Evolutionary conservation across 768 basidiomycete genomes (phyloP).

Genomic region (Tricholoma saponaceum): DNA sequence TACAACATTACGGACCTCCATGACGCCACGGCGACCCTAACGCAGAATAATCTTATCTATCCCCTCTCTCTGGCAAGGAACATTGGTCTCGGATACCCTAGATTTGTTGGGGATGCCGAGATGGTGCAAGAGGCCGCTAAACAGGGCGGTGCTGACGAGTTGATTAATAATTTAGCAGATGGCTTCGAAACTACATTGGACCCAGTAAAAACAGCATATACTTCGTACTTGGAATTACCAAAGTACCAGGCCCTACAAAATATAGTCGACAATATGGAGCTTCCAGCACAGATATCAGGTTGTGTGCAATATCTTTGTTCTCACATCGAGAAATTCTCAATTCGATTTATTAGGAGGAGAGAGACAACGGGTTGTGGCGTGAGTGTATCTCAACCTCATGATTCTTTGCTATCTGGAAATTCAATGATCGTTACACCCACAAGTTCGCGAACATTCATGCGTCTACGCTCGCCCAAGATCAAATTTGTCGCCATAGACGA

Average conservation of each 20-base stretch:
- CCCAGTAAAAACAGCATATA: slow-evolving; percentile 1
- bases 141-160: slow-evolving; percentile 20
- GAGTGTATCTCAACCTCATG: background rate
- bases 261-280: slow-evolving; percentile 11
- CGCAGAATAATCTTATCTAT: slow-evolving; percentile 44
- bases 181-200: slow-evolving; percentile 16
- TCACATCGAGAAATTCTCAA: background rate
- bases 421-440: background rate
- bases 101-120: slow-evolving; percentile 8
- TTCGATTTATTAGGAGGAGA: slow-evolving; percentile 17
- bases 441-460: slow-evolving; percentile 29
- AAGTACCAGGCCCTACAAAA: slow-evolving; percentile 9
- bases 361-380: slow-evolving; percentile 24
- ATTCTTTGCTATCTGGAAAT: too few species aligned
- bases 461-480: slow-evolving; percentile 20
- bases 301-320: background rate
- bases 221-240: background rate
- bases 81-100: slow-evolving; percentile 27
- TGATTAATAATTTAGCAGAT: slow-evolving; percentile 6
- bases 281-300: slow-evolving; percentile 9
- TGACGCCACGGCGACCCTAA: slow-evolving; percentile 40
- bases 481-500: slow-evolving; percentile 43
- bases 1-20: slow-evolving; percentile 40
- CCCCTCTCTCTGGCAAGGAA: slow-evolving; percentile 43
- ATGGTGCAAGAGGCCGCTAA: slow-evolving; percentile 25